Percentiles rank a stretch among this genome's conserved stretches.
These are phyloP conservation scores for Triticum timopheevii DNA, from an alignment of 176 grass and related monocot species.

Conservation along the genomic window DNA sequence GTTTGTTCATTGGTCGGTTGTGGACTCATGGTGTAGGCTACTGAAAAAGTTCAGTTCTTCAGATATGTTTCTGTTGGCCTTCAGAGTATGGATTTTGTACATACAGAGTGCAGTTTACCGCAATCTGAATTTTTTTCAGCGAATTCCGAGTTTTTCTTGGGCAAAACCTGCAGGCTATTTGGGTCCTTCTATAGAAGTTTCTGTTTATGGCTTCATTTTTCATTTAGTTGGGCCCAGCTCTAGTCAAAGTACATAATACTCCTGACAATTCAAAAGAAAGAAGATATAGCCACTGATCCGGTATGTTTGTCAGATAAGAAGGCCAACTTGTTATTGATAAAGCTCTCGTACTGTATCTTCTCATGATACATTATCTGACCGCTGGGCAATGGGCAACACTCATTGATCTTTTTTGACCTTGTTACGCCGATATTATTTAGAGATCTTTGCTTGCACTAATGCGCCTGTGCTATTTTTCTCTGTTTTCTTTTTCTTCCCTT, in stretches of 20 bases:
- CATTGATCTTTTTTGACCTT: background rate
- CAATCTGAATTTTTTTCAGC: background rate
- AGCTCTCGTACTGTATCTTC: background rate
- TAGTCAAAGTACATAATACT: background rate
- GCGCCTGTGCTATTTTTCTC: background rate
- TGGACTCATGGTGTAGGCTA: background rate
- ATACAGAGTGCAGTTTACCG: conserved; percentile 5
- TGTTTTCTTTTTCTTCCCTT: background rate
- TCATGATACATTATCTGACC: background rate
- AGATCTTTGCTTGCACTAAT: conserved; percentile 14
- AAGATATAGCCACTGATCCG: background rate
- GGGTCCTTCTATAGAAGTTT: conserved; percentile 16
- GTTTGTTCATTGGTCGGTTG: conserved; percentile 1
- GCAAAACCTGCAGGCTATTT: conserved; percentile 13
- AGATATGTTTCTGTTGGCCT: background rate
- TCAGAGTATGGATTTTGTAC: conserved; percentile 24
- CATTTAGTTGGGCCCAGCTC: conserved; percentile 21
- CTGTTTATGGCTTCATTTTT: conserved; percentile 12
- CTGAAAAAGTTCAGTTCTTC: background rate
- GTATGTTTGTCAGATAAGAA: background rate
- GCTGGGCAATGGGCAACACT: background rate
- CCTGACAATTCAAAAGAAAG: background rate
- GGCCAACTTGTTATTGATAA: background rate
- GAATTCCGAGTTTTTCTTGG: background rate
- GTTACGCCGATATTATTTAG: background rate